phyloP scores from a whole-genome alignment of 352 stramenopile genomes.

The Phytophthora meadii region DNA sequence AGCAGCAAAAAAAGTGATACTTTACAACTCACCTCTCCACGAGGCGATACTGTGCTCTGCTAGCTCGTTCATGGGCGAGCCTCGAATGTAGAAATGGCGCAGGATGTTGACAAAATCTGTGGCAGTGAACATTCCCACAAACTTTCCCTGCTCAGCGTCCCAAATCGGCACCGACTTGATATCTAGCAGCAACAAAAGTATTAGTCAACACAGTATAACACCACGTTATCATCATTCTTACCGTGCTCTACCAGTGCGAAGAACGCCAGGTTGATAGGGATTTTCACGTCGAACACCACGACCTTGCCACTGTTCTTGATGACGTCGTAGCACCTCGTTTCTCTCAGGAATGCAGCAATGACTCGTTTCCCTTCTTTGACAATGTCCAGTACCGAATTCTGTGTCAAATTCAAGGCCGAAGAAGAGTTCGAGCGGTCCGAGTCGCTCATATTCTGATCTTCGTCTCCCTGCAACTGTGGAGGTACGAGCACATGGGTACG shows the following conservation, averaged over 20 bases:
- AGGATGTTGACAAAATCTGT: conserved; percentile 99
- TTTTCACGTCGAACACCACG: conserved; percentile 99
- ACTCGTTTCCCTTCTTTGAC: conserved; percentile 79
- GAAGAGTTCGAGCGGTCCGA: conserved; percentile 20
- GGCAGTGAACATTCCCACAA: conserved; percentile 97
- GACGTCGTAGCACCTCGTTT: conserved; percentile 95
- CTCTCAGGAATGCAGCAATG: conserved; percentile 90
- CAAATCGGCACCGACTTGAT: conserved; percentile 98
- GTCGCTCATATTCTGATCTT: conserved; percentile 46
- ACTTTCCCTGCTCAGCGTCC: conserved; percentile 94
- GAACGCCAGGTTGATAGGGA: conserved; percentile 99
- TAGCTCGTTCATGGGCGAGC: conserved; percentile 90
- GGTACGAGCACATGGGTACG: conserved; percentile 22
- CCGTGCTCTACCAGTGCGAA: conserved; percentile 99
- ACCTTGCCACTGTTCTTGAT: conserved; percentile 97
- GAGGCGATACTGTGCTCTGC: conserved; percentile 88
- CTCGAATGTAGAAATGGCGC: conserved; percentile 92
- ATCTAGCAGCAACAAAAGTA: conserved; percentile 59
- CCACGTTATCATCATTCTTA: conserved; percentile 35
- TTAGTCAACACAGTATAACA: background rate
- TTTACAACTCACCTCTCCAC: conserved; percentile 64
- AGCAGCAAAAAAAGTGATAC: too few relatives aligned
- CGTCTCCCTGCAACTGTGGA: conserved; percentile 36
- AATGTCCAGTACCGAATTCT: conserved; percentile 63
- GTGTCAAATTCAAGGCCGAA: conserved; percentile 53